Evolutionary conservation across 1,284 basidiomycete genomes (phyloP).

Genomic region (Sporisorium sorghi): DNA sequence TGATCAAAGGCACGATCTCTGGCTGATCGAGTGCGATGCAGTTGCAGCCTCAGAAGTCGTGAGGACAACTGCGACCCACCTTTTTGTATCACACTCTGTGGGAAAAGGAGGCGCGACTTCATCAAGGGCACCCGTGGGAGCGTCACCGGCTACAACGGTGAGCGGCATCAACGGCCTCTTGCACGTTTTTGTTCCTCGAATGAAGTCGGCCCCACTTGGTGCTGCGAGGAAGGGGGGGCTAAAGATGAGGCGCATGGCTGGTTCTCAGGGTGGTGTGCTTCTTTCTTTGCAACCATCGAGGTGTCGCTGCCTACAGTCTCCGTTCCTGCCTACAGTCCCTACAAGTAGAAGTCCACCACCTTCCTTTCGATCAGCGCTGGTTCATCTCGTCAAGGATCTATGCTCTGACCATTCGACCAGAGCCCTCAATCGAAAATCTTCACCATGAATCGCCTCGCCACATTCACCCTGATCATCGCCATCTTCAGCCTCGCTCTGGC

Average conservation of each 20-base stretch:
- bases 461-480: neutral
- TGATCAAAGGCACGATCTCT: no score
- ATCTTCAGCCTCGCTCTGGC: neutral
- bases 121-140: neutral
- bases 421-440: no score
- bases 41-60: neutral
- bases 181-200: neutral
- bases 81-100: no score
- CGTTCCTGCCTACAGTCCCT: neutral
- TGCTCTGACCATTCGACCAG: no score
- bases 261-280: neutral
- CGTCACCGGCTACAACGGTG: neutral
- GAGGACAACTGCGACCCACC: no score
- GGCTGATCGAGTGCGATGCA: neutral
- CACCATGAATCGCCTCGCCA: neutral
- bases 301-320: neutral
- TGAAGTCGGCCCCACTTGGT: neutral
- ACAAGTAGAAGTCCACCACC: neutral
- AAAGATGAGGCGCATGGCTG: no score
- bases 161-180: neutral
- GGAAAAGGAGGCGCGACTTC: neutral
- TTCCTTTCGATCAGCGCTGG: neutral
- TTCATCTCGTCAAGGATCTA: neutral
- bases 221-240: neutral
- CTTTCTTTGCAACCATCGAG: conserved; percentile 1